Evolutionary conservation across 2,329 filamentous ascomycete species (phyloP).

Genomic region (Apiospora saccharicola): DNA sequence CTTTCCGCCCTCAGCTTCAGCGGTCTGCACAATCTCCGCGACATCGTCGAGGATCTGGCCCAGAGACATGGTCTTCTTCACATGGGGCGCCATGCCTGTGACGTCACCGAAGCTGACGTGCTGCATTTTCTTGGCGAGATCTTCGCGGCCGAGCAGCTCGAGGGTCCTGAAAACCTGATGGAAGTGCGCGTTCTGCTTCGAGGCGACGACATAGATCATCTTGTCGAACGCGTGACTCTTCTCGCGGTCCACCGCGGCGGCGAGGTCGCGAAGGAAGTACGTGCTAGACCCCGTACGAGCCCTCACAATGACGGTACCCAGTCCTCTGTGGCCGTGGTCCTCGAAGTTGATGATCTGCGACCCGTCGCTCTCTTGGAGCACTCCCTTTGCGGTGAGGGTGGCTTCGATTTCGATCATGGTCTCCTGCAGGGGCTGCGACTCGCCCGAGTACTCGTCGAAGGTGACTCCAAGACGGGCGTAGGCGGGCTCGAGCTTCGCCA

Average conservation of each 20-base stretch:
- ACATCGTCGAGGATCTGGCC: slow-evolving; percentile 12
- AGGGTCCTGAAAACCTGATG: slow-evolving; percentile 43
- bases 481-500: slow-evolving; percentile 60
- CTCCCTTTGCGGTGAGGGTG: slow-evolving; percentile 62
- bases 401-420: slow-evolving; percentile 61
- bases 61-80: slow-evolving; percentile 48
- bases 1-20: not conserved
- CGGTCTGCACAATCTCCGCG: slow-evolving; percentile 1
- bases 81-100: slow-evolving; percentile 56
- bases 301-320: slow-evolving; percentile 72
- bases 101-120: slow-evolving; percentile 58
- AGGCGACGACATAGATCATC: slow-evolving; percentile 50
- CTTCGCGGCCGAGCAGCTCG: slow-evolving; percentile 45
- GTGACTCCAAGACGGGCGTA: slow-evolving; percentile 63
- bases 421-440: slow-evolving; percentile 66
- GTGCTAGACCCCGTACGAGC: slow-evolving; percentile 69
- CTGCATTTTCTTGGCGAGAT: slow-evolving; percentile 44
- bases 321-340: slow-evolving; percentile 71
- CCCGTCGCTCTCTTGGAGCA: slow-evolving; percentile 65
- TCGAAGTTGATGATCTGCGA: slow-evolving; percentile 74
- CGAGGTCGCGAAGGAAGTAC: slow-evolving; percentile 75
- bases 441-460: slow-evolving; percentile 69
- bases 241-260: slow-evolving; percentile 68
- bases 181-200: slow-evolving; percentile 47
- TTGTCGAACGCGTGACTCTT: slow-evolving; percentile 53